These are phyloP conservation scores for Orbilia javanica DNA, from an alignment of 2,329 filamentous ascomycete species.

Conservation along the genomic window DNA sequence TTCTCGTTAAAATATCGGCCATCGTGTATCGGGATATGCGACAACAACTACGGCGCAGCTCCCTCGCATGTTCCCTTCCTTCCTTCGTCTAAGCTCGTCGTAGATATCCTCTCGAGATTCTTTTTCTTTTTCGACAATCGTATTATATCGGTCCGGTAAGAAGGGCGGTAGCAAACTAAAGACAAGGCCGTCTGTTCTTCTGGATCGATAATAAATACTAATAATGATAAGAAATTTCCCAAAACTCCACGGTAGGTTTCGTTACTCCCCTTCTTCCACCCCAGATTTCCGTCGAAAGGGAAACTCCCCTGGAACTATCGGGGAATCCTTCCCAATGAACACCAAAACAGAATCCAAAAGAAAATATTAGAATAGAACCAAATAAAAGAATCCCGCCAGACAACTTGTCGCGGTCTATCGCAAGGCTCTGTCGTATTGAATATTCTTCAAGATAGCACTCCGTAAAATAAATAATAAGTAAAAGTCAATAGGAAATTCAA, in stretches of 20 bases:
- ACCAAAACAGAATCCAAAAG: background rate
- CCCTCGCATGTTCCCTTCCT: slow-evolving; percentile 47
- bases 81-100: background rate
- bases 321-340: background rate
- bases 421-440: slow-evolving; percentile 12
- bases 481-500: no score
- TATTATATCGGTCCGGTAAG: background rate
- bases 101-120: background rate
- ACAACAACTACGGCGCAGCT: slow-evolving; percentile 44
- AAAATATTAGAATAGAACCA: no score
- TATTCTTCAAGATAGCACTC: background rate
- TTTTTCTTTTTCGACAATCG: background rate
- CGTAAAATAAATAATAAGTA: slow-evolving; percentile 22
- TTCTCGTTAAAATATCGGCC: slow-evolving; percentile 56
- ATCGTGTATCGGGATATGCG: slow-evolving; percentile 58
- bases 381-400: background rate
- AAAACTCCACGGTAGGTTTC: slow-evolving; percentile 10
- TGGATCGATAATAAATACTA: background rate
- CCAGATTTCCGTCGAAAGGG: background rate
- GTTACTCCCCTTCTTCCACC: background rate
- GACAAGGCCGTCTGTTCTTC: background rate
- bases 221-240: background rate
- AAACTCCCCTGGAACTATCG: slow-evolving; percentile 9
- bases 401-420: background rate
- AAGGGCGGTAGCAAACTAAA: background rate